Percentiles rank a stretch among this genome's conserved stretches.
phyloP scores from a whole-genome alignment of 2,329 filamentous ascomycete genomes.

The Penicillium concentricum region DNA sequence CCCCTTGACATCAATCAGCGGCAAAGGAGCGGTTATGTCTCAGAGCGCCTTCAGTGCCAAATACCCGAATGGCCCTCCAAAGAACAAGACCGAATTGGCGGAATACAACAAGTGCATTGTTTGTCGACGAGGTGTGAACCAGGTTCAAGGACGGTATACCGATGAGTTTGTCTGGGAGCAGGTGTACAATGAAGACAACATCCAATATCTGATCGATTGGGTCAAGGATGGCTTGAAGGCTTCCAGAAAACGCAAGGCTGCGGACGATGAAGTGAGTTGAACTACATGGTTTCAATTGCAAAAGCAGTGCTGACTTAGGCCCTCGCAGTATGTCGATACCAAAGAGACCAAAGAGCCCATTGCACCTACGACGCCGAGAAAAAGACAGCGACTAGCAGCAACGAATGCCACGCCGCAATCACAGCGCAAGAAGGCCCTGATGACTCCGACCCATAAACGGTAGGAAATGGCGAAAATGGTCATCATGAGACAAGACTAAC shows the following conservation, averaged over 20 bases:
- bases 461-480: constrained; percentile 20
- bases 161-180: constrained; percentile 92
- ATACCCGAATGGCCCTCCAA: constrained; percentile 75
- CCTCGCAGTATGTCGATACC: constrained; percentile 37
- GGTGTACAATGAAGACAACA: constrained; percentile 65
- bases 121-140: constrained; percentile 85
- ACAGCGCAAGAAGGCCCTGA: constrained; percentile 46
- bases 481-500: constrained; percentile 19
- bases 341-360: constrained; percentile 37
- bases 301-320: constrained; percentile 12
- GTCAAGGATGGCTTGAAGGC: constrained; percentile 66
- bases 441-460: constrained; percentile 65
- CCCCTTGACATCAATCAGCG: constrained; percentile 83
- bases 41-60: constrained; percentile 62
- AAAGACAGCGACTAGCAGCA: constrained; percentile 54
- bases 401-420: constrained; percentile 45
- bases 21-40: constrained; percentile 79
- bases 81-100: constrained; percentile 57
- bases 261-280: constrained; percentile 38
- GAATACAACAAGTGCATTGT: constrained; percentile 85
- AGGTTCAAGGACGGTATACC: constrained; percentile 84
- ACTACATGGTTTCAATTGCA: neutral
- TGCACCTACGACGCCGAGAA: constrained; percentile 54
- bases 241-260: constrained; percentile 56
- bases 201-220: constrained; percentile 64